Evolutionary conservation across 495 filamentous ascomycete genomes (phyloP).

Genomic region (Penicillium lagena): DNA sequence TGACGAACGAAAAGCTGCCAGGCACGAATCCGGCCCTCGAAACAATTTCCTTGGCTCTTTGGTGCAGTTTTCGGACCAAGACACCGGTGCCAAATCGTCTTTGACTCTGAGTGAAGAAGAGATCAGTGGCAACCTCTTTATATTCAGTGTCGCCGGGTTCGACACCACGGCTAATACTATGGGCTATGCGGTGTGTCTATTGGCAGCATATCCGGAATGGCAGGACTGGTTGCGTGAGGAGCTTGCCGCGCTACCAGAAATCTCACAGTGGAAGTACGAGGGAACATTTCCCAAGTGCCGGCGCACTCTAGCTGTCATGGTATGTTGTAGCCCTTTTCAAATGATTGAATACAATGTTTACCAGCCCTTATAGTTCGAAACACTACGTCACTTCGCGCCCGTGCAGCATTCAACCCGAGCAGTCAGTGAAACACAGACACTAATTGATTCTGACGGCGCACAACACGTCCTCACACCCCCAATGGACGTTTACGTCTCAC

Average conservation of each 20-base stretch:
- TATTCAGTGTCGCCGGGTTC: slow-evolving; percentile 48
- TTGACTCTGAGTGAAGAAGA: slow-evolving; percentile 28
- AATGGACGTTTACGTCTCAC: not conserved
- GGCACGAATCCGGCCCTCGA: slow-evolving; percentile 7
- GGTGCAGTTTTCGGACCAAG: slow-evolving; percentile 28
- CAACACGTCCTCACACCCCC: not conserved
- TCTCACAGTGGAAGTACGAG: not conserved
- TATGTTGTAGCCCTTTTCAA: not conserved
- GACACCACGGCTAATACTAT: slow-evolving; percentile 42
- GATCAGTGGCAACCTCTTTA: slow-evolving; percentile 34
- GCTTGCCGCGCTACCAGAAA: slow-evolving; percentile 4
- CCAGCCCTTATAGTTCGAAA: not conserved
- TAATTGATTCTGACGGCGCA: not conserved
- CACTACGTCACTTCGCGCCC: not conserved
- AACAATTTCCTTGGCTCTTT: slow-evolving; percentile 34
- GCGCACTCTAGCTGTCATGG: slow-evolving; percentile 4
- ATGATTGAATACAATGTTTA: not conserved
- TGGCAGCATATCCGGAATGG: slow-evolving; percentile 29
- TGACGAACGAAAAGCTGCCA: slow-evolving; percentile 19
- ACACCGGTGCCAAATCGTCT: slow-evolving; percentile 2
- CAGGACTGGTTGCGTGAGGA: slow-evolving; percentile 37
- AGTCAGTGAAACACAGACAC: not conserved
- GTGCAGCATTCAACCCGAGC: not conserved
- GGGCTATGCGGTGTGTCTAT: slow-evolving; percentile 28
- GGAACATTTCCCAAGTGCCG: slow-evolving; percentile 1